Conservation (phyloP, 805 yeast species). For the Starmerella stigmatis region DNA sequence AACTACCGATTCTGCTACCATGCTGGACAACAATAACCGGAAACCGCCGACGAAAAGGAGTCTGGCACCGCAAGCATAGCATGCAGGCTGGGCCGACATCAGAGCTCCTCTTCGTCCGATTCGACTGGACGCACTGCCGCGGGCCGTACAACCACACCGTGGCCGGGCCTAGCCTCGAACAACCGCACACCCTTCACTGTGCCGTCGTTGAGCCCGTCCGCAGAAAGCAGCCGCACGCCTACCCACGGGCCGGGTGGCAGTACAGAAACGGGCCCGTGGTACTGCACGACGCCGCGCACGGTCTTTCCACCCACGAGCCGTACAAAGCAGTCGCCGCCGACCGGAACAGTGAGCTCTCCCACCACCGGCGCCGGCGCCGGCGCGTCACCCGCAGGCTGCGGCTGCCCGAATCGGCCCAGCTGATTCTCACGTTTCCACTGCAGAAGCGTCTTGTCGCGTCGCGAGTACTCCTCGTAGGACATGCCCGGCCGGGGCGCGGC, state of each 20-base stretch:
- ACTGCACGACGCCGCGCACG: conserved; percentile 62
- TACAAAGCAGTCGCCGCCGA: conserved; percentile 29
- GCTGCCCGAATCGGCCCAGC: conserved; percentile 57
- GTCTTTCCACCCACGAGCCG: conserved; percentile 29
- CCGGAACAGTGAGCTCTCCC: conserved; percentile 13
- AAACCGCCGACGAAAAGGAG: too few relatives aligned
- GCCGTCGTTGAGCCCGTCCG: conserved; percentile 82
- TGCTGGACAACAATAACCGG: too few relatives aligned
- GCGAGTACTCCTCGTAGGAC: conserved; percentile 52
- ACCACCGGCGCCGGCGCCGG: background rate
- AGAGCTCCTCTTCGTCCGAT: conserved; percentile 40
- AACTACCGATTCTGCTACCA: too few relatives aligned
- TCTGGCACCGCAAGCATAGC: too few relatives aligned
- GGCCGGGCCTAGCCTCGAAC: conserved; percentile 45
- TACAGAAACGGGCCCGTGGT: conserved; percentile 55
- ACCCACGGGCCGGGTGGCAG: conserved; percentile 50
- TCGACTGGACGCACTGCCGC: conserved; percentile 58
- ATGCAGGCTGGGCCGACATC: background rate
- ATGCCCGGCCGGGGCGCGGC: conserved; percentile 37
- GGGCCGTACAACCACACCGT: conserved; percentile 77
- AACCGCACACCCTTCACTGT: conserved; percentile 48
- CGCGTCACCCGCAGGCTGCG: too few relatives aligned
- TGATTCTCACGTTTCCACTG: conserved; percentile 63
- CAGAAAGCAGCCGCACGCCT: conserved; percentile 77
- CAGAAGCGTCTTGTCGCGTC: conserved; percentile 51